A percentile compares a stretch with the other conserved stretches of the same genome.
phyloP scores from a whole-genome alignment of 331 rosid species.

The Cucumis variabilis region DNA sequence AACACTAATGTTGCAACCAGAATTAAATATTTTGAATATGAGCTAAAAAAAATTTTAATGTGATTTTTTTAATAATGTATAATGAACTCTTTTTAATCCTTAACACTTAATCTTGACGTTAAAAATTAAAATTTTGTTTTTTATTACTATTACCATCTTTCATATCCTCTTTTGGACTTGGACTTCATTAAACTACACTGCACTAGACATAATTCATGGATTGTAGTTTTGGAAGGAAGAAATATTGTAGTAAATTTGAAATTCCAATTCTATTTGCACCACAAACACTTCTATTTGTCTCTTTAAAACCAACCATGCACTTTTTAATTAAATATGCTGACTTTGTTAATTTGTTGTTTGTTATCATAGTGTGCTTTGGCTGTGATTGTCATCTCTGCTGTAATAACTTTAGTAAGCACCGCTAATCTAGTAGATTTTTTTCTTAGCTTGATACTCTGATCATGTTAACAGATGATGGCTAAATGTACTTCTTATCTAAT shows the following conservation, averaged over 20 bases:
- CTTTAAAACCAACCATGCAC: too few relatives aligned
- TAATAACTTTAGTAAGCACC: too few relatives aligned
- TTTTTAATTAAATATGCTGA: too few relatives aligned
- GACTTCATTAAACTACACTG: neutral
- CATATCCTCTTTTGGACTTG: neutral
- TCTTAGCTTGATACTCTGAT: too few relatives aligned
- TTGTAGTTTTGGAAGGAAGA: neutral
- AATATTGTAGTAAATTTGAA: neutral
- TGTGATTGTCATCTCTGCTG: too few relatives aligned
- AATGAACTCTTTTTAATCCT: neutral
- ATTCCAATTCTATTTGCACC: slow-evolving; percentile 2
- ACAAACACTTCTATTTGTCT: slow-evolving; percentile 30
- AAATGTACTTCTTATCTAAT: too few relatives aligned
- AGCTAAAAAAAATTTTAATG: neutral
- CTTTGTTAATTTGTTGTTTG: too few relatives aligned
- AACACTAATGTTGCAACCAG: neutral
- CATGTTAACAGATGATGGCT: too few relatives aligned
- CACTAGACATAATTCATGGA: neutral
- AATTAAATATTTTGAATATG: neutral
- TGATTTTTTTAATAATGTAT: neutral
- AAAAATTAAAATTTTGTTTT: neutral
- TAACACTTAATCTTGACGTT: neutral
- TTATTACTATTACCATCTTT: neutral
- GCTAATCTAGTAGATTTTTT: too few relatives aligned
- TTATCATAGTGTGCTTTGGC: too few relatives aligned